Base-by-base conservation (phyloP, 495 filamentous ascomycete species). In the Lentithecium fluviatile region DNA sequence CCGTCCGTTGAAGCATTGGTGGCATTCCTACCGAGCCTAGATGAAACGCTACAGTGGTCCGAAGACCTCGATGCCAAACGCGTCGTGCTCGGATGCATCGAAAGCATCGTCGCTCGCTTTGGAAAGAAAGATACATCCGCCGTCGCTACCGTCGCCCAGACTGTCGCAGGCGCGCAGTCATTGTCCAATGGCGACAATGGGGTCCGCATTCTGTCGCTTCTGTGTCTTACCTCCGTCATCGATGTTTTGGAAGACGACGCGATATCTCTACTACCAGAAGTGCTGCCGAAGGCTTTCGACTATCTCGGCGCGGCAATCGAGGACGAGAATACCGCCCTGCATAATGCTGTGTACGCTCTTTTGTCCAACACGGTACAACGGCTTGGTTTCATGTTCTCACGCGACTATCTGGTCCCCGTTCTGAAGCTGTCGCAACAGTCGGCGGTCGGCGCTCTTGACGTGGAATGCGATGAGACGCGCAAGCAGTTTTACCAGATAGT, bases 101-200 rank as follows among this genome's bases (percentile, higher is more conserved):
- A 96, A 74, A 85, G 86, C 66, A 92, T 97, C 52, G 82, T 88
- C 8, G 90, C 95, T 74, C 89, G 89, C 70, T 96, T 95, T 70
- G 94, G 94, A 53, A 93, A 92, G 74, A 90, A 88, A 68, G 88
- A 93, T 66, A 77, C 84, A 0, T 83, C 83, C 58, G 85, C 85
- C 51, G 78, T 88, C 23, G 73, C 80, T 23, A 53, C 70, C 26
- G 85, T 90, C 23, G 89, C 90, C 11, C 76, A 83, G 49, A 84
- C 87, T 6, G 86, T 97, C 68, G 84, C 88, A n/a, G 83, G 89
- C 45, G 73, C 81, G 32, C 77, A 88, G 58, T 92, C 88, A 60
- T 80, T 97, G 24, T 87, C 86, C 40, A 85, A 86, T 69, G 72
- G 79, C 4, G 89, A 95, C 67, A 77, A 80, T 57, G 81, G 81